Conservation (phyloP, 805 yeast species). For the Grigorovia transvaalensis region DNA sequence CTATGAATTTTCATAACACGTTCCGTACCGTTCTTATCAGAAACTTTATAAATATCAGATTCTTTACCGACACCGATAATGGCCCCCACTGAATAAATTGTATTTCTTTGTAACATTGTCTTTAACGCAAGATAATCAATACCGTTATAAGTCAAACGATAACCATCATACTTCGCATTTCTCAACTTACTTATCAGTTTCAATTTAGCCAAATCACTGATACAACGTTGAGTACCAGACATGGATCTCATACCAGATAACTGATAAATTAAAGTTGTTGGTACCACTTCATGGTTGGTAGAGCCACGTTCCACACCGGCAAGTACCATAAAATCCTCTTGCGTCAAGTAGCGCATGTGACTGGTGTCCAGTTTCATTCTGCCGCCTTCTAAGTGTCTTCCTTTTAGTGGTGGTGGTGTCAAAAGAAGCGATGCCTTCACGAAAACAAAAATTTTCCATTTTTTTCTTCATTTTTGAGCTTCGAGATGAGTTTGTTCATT, state of each 20-base stretch:
- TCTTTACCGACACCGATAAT: no score
- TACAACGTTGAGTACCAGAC: constrained; percentile 66
- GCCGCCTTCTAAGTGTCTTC: not conserved
- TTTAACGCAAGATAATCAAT: constrained; percentile 87
- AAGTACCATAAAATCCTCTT: constrained; percentile 83
- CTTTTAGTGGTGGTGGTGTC: not conserved
- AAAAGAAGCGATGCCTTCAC: not conserved
- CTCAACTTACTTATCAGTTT: constrained; percentile 67
- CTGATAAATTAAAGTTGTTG: constrained; percentile 72
- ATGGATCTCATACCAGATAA: constrained; percentile 67
- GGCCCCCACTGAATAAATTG: constrained; percentile 49
- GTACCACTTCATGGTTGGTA: constrained; percentile 88
- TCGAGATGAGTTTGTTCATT: not conserved
- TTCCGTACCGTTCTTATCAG: no score
- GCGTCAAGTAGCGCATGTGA: constrained; percentile 85
- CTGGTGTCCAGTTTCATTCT: constrained; percentile 85
- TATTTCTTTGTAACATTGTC: constrained; percentile 64
- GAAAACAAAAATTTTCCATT: not conserved
- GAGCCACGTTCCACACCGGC: constrained; percentile 88
- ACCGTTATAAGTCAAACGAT: constrained; percentile 77
- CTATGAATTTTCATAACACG: constrained; percentile 27
- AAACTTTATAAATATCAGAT: no score
- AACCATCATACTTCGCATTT: constrained; percentile 94
- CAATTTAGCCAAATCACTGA: constrained; percentile 79
- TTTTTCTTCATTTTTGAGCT: not conserved